phyloP scores from a whole-genome alignment of 2,329 filamentous ascomycete genomes.

The Niveomyces coronatus region DNA sequence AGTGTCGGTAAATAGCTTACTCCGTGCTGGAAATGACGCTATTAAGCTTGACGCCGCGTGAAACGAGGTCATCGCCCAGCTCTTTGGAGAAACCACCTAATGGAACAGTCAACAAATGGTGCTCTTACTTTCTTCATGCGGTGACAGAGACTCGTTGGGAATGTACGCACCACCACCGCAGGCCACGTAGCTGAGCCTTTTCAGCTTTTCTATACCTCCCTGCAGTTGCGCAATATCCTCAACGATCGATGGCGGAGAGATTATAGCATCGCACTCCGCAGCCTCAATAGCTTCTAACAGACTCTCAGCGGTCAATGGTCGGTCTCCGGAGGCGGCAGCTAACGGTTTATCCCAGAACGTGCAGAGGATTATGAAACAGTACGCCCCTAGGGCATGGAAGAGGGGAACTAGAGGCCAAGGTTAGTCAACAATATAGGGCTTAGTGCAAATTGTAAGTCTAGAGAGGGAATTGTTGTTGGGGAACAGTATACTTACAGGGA shows the following conservation, averaged over 20 bases:
- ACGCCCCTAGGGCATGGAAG: conserved; percentile 4
- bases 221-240: conserved; percentile 9
- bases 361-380: background rate
- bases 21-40: conserved; percentile 33
- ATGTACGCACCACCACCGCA: conserved; percentile 5
- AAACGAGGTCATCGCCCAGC: conserved; percentile 25
- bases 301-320: conserved; percentile 2
- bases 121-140: too few species aligned
- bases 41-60: conserved; percentile 22
- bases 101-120: background rate
- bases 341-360: conserved; percentile 4
- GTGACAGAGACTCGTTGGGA: too few species aligned
- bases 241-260: conserved; percentile 3
- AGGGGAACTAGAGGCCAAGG: conserved; percentile 6
- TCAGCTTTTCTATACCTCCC: conserved; percentile 1
- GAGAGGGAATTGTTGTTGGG: too few species aligned
- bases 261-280: background rate
- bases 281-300: conserved; percentile 4
- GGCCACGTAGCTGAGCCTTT: conserved; percentile 3
- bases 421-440: too few species aligned
- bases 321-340: background rate
- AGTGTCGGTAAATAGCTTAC: conserved; percentile 15
- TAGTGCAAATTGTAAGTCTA: too few species aligned
- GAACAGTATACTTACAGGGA: background rate
- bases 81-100: conserved; percentile 26